Percentiles rank a stretch among this genome's conserved stretches.
Evolutionary conservation across 495 filamentous ascomycete genomes (phyloP).

Genomic region (Xylaria curta): DNA sequence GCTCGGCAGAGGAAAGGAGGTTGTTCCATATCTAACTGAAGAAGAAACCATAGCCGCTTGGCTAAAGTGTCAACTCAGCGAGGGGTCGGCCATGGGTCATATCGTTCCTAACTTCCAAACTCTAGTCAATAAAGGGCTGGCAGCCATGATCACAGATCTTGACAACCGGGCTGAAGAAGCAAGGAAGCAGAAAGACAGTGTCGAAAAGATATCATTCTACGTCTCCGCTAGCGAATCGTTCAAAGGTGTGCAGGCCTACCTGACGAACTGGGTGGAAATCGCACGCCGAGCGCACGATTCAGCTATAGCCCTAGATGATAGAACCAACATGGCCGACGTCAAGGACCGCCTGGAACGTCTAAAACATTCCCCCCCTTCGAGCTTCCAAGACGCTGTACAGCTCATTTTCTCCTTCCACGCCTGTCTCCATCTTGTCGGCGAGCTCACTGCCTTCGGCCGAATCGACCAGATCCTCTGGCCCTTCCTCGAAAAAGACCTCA

Average conservation of each 20-base stretch:
- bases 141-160: constrained; percentile 6
- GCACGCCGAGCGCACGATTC: neutral
- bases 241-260: constrained; percentile 21
- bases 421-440: constrained; percentile 27
- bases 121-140: constrained; percentile 20
- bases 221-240: constrained; percentile 20
- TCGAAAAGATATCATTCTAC: constrained; percentile 18
- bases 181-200: neutral
- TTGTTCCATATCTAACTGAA: constrained; percentile 18
- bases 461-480: constrained; percentile 27
- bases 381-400: constrained; percentile 26
- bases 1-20: constrained; percentile 26
- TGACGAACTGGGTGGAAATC: constrained; percentile 23
- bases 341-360: constrained; percentile 16
- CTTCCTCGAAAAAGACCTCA: constrained; percentile 19
- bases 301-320: neutral
- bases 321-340: constrained; percentile 23
- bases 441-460: constrained; percentile 24
- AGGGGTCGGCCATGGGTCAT: constrained; percentile 22
- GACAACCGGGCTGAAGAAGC: neutral
- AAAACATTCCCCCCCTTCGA: neutral
- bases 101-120: constrained; percentile 27
- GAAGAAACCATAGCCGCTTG: constrained; percentile 22
- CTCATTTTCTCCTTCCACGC: constrained; percentile 22
- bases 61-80: constrained; percentile 20